Percentiles rank a stretch among this genome's conserved stretches.
These are phyloP conservation scores for Chlorella ohadii DNA, from an alignment of 139 green algal species.

Conservation along the genomic window DNA sequence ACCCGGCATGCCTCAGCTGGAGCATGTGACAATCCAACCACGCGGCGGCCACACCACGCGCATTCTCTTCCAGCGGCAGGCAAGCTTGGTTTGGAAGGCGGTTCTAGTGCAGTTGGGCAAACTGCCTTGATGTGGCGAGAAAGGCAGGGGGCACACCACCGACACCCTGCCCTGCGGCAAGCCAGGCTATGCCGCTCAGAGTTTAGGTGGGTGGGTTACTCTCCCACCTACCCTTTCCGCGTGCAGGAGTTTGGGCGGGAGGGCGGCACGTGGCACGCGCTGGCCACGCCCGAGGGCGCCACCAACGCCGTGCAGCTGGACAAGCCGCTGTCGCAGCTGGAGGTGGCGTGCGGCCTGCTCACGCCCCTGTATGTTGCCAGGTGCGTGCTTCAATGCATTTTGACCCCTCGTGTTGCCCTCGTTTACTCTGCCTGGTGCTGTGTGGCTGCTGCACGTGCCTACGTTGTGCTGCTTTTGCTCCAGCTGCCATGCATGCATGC, in stretches of 20 bases:
- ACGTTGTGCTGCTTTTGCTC: too few species aligned
- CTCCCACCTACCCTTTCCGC: background rate
- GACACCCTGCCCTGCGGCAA: too few species aligned
- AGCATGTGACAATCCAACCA: slow-evolving; percentile 60
- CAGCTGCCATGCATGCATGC: too few species aligned
- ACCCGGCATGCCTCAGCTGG: slow-evolving; percentile 60
- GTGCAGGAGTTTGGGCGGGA: slow-evolving; percentile 47
- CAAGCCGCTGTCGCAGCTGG: slow-evolving; percentile 40
- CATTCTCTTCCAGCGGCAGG: slow-evolving; percentile 58
- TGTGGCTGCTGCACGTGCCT: background rate
- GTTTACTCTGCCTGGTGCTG: too few species aligned
- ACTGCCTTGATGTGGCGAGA: too few species aligned
- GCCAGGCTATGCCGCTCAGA: too few species aligned
- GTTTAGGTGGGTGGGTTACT: too few species aligned
- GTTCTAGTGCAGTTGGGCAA: too few species aligned
- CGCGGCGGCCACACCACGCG: slow-evolving; percentile 50
- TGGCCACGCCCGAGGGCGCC: slow-evolving; percentile 13
- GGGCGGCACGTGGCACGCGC: slow-evolving; percentile 53
- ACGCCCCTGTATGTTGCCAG: slow-evolving; percentile 62
- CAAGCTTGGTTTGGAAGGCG: too few species aligned
- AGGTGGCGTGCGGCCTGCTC: slow-evolving; percentile 57
- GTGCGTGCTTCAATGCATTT: background rate
- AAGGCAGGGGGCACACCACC: too few species aligned
- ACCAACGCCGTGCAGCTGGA: slow-evolving; percentile 38
- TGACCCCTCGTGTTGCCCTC: too few species aligned